Conservation (phyloP, 495 filamentous ascomycete genomes). For the Rostrohypoxylon terebratum region DNA sequence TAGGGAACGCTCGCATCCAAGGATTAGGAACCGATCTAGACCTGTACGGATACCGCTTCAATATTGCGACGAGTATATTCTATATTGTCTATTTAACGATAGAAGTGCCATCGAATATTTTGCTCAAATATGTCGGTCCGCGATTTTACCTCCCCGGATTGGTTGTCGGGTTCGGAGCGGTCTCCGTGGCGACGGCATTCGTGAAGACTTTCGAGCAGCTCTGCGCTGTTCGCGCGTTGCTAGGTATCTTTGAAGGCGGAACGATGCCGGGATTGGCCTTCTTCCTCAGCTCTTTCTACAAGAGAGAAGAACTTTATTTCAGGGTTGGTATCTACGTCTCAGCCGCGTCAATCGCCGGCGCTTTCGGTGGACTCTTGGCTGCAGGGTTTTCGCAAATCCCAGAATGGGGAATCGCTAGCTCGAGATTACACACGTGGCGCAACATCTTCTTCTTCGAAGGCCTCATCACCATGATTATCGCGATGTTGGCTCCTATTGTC, state of each 20-base stretch:
- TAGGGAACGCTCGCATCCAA: conserved; percentile 73
- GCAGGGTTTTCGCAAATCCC: conserved; percentile 64
- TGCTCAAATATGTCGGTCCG: conserved; percentile 70
- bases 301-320: conserved; percentile 65
- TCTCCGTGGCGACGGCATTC: conserved; percentile 61
- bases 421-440: conserved; percentile 66
- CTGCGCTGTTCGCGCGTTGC: conserved; percentile 54
- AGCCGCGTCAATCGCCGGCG: conserved; percentile 66
- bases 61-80: conserved; percentile 68
- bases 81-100: conserved; percentile 77
- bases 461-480: conserved; percentile 64
- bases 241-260: conserved; percentile 66
- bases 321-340: conserved; percentile 69
- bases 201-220: conserved; percentile 58
- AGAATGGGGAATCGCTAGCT: conserved; percentile 58
- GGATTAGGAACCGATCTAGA: conserved; percentile 66
- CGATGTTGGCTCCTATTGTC: conserved; percentile 61
- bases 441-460: conserved; percentile 78
- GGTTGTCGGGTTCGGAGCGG: conserved; percentile 62
- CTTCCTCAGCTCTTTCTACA: conserved; percentile 69
- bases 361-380: conserved; percentile 68
- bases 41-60: conserved; percentile 65
- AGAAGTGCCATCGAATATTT: conserved; percentile 73
- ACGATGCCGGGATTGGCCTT: conserved; percentile 69
- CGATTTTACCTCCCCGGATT: conserved; percentile 72